Base-by-base conservation (phyloP, 352 stramenopile species). In the Phytophthora pistaciae region DNA sequence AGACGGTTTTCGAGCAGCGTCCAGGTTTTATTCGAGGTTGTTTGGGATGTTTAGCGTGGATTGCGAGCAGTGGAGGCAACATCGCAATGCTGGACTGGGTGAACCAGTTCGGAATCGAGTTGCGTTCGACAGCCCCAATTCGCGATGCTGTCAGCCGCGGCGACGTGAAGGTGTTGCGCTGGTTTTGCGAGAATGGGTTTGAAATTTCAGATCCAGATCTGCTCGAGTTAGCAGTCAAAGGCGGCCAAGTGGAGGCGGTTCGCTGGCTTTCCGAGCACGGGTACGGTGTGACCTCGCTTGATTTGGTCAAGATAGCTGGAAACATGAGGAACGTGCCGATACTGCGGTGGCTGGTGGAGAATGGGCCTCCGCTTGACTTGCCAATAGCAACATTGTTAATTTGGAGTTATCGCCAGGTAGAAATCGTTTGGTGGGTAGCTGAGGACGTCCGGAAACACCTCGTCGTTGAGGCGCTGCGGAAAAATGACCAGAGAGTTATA, bases 81-180 rank as follows among this genome's bases (percentile, higher is more conserved):
- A 31, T 36, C 13, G 21, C 13, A 33, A 23, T 56, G 11, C 16
- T 56, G 23, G 49, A 38, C 23, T 56, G 49, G 49, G 21, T 56
- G 21, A 56, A n/a, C 7, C 49, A 31, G 23, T 56, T 56, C 40
- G 49, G 49, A 11, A 31, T 56, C 14, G 49, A 56, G 49, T n/a
- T 56, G 49, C 23, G 23, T 0, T 56, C 49, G 13, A 40, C 49
- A 18, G 3, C 0, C 3, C 49, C 49, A 6, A 56, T 56, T 14
- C 23, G 23, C 3, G 10, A 36, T 18, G 49, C 23, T n/a, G 14
- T 56, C 23, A 16, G 21, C 7, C 49, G 49, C 20, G 23, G 49
- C 5, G 49, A 38, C 23, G n/a, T 31, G 49, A 33, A n/a, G 2
- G 5, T 56, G 49, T n/a, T 56, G 23, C 21, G 14, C 10, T 56